A percentile compares a stretch with the other conserved stretches of the same genome.
Conservation (phyloP, 192 early-diverging fungal species). For the Backusella psychrophila region DNA sequence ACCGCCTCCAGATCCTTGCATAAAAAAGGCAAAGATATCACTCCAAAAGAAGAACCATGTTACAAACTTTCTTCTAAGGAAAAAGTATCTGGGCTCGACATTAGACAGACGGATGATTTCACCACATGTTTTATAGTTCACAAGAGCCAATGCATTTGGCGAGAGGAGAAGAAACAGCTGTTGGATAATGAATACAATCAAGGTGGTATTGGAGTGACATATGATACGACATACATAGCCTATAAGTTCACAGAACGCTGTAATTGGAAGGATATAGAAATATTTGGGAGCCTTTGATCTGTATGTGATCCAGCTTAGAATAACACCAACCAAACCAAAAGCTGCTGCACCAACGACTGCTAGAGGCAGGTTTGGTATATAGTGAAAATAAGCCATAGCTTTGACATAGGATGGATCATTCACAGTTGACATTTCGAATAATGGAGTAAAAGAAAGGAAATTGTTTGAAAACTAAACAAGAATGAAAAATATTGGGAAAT, state of each 20-base stretch:
- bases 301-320: not conserved
- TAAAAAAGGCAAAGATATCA: not conserved
- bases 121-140: slow-evolving; percentile 5
- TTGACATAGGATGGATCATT: no score
- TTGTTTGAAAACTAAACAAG: not conserved
- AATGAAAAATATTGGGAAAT: not conserved
- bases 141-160: not conserved
- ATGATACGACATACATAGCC: not conserved
- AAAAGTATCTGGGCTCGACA: not conserved
- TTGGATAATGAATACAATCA: not conserved
- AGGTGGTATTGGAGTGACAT: not conserved
- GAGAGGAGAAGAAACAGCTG: not conserved
- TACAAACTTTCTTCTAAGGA: not conserved
- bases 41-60: slow-evolving; percentile 11
- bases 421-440: not conserved
- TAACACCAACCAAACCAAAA: not conserved
- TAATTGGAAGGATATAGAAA: not conserved
- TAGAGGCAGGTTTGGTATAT: not conserved
- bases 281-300: not conserved
- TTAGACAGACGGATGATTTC: slow-evolving; percentile 4
- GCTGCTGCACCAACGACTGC: not conserved
- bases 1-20: not conserved
- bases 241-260: not conserved
- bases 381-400: not conserved
- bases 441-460: not conserved